These are phyloP conservation scores for Pseudocohnilembus persalinus DNA, from an alignment of 169 alveolate species.

Conservation along the genomic window DNA sequence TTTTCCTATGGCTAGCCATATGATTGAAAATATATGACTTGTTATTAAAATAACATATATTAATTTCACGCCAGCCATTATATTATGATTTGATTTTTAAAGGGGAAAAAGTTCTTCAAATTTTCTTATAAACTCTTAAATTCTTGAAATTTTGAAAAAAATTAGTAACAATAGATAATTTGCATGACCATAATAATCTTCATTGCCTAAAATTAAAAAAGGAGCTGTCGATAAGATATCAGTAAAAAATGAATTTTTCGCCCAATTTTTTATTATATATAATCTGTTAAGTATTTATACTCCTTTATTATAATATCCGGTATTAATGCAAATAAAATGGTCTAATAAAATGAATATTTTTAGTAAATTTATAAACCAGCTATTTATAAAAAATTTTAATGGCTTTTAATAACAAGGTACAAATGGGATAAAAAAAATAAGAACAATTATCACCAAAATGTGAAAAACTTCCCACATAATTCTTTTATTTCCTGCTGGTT, in stretches of 20 bases:
- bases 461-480: not conserved
- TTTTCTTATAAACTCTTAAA: not conserved
- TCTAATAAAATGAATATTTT: not conserved
- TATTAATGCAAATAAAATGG: not conserved
- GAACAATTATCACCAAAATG: not conserved
- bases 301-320: slow-evolving; percentile 19
- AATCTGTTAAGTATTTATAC: not conserved
- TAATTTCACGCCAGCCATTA: not conserved
- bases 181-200: not conserved
- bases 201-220: not conserved
- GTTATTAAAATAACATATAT: not conserved
- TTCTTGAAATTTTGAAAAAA: not conserved
- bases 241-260: not conserved
- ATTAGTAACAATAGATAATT: not conserved
- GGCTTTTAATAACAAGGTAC: not conserved
- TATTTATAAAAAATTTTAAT: too few relatives aligned
- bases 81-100: not conserved
- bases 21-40: slow-evolving; percentile 5
- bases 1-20: not conserved
- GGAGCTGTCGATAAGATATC: not conserved
- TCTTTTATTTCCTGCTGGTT: not conserved
- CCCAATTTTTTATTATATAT: not conserved
- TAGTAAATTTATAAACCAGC: too few relatives aligned
- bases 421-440: not conserved
- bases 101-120: not conserved